Evolutionary conservation across 2,329 filamentous ascomycete species (phyloP), one percentile per base, ranked within the genome.

Genomic region (Gnomoniopsis sp.): DNA sequence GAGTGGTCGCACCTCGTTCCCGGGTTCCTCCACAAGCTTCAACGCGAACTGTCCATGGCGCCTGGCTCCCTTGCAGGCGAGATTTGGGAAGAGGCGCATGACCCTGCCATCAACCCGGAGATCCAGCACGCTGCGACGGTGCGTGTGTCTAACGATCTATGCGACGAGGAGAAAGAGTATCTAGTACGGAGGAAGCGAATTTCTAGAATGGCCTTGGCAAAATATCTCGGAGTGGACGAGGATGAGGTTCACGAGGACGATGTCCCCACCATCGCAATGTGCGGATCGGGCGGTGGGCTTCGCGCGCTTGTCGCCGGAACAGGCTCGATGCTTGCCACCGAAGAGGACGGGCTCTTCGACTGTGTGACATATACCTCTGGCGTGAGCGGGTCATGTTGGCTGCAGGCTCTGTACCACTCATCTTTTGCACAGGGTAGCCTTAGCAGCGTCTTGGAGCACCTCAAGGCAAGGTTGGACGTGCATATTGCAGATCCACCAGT

Each of bases 301-400:
- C 83, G 95, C 53, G 95, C 95, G 1, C 82, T 99, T 41, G 91
- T 98, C 19, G 93, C 95, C 2, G 93, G 93, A 3, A 88, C 92
- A 0, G 93, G 93, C 0, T 97, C 93, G 0, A 88, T 96, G 62
- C 79, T 95, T 11, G 93, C 92, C 3, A 83, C 91, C 0, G 86
- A 91, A 60, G 89, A 97, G 70, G 89, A 90, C 58, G 95, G 95
- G 0, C 78, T 99, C 0, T 96, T 96, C 70, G 93, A 97, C 73
- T 98, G 95, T 70, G 83, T 91, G 12, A 98, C 93, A 1, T 99
- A 99, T 69, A 96, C 92, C 0, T 91, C 93, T 6, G 95, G 95
- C 1, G 95, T 99, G 51, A 97, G 92, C 69, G 95, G 95, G 0
- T 96, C 90, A 63, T 98, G 95, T 72, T 99, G 95, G 95, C 80